These are phyloP conservation scores for Leishmania tropica DNA, from an alignment of 208 protist species.

Conservation along the genomic window DNA sequence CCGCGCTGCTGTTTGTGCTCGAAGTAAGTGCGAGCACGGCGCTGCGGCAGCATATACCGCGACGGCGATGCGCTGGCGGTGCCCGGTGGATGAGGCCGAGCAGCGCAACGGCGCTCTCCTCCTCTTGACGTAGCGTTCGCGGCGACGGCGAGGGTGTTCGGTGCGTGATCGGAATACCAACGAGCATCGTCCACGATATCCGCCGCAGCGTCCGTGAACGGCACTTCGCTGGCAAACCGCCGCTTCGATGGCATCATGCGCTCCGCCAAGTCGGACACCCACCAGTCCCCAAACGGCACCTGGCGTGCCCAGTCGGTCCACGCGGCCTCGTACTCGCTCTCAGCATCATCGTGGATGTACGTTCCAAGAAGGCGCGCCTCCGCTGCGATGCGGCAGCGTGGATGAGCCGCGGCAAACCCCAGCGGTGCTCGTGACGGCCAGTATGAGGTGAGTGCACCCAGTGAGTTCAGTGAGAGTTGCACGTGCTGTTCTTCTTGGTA, in stretches of 20 bases:
- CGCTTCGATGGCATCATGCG: constrained; percentile 8
- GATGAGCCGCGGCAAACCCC: constrained; percentile 15
- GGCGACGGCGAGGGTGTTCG: background rate
- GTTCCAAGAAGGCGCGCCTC: background rate
- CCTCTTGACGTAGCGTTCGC: background rate
- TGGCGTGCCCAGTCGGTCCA: constrained; percentile 16
- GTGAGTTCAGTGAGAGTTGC: background rate
- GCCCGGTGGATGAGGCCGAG: background rate
- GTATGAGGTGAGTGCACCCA: constrained; percentile 1
- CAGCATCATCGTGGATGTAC: background rate
- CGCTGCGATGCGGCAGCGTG: constrained; percentile 14
- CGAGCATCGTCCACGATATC: background rate
- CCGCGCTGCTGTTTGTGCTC: background rate
- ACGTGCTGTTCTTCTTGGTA: background rate
- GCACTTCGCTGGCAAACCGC: background rate
- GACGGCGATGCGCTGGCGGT: background rate
- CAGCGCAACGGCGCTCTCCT: constrained; percentile 1
- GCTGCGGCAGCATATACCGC: background rate
- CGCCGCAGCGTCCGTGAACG: background rate
- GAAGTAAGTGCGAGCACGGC: background rate
- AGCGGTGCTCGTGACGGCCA: constrained; percentile 6
- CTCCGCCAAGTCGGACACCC: constrained; percentile 19
- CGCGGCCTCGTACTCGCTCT: background rate
- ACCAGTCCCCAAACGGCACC: constrained; percentile 22
- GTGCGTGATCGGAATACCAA: background rate